A percentile compares a stretch with the other conserved stretches of the same genome.
These are phyloP conservation scores for Emericellopsis terricola DNA, from an alignment of 495 filamentous ascomycete species.

Conservation along the genomic window DNA sequence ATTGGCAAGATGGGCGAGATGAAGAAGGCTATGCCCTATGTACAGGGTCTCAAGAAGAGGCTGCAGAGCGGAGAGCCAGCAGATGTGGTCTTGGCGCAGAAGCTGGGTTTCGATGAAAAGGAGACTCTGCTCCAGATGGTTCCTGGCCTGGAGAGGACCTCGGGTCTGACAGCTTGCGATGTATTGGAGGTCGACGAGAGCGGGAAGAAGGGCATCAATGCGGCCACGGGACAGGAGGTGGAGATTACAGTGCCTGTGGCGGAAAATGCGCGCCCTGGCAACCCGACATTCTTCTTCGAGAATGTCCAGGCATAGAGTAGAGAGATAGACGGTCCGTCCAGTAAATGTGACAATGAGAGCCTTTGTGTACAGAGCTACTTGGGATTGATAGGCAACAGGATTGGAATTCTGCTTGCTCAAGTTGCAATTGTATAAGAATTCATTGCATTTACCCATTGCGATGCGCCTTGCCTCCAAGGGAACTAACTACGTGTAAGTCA, in stretches of 20 bases:
- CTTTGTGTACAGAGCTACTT: too few relatives aligned
- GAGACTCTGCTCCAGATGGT: constrained; percentile 38
- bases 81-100: constrained; percentile 55
- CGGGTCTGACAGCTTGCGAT: constrained; percentile 43
- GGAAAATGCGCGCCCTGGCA: constrained; percentile 58
- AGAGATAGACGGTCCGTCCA: neutral
- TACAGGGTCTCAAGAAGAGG: constrained; percentile 62
- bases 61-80: constrained; percentile 41
- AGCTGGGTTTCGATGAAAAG: constrained; percentile 72
- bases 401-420: too few relatives aligned
- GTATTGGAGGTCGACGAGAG: constrained; percentile 52
- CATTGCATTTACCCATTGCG: too few relatives aligned
- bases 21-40: constrained; percentile 97
- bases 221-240: constrained; percentile 33
- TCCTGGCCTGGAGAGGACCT: constrained; percentile 32
- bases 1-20: constrained; percentile 66
- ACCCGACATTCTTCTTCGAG: constrained; percentile 59
- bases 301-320: constrained; percentile 35
- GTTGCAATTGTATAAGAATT: too few relatives aligned
- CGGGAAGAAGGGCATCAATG: constrained; percentile 39
- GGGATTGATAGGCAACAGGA: too few relatives aligned
- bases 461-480: too few relatives aligned
- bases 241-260: constrained; percentile 37
- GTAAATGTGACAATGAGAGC: too few relatives aligned
- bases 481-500: too few relatives aligned